Conservation (phyloP, 352 stramenopile species). For the Phytopythium kandeliae region DNA sequence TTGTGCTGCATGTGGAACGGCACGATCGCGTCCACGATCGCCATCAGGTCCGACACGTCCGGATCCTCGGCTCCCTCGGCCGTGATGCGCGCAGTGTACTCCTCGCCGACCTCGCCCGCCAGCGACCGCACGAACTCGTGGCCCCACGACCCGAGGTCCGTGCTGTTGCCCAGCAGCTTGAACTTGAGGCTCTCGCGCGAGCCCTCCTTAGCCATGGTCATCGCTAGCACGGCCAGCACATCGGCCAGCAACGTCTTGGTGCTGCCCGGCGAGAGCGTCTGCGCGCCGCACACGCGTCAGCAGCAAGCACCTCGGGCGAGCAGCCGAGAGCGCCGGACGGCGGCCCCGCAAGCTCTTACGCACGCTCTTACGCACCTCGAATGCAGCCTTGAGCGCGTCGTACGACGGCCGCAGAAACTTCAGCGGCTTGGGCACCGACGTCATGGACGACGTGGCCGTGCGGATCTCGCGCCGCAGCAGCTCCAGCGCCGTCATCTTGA, state of each 20-base stretch:
- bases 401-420: conserved; percentile 99
- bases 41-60: conserved; percentile 90
- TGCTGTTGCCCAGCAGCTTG: conserved; percentile 90
- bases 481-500: conserved; percentile 91
- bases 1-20: conserved; percentile 99
- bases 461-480: conserved; percentile 96
- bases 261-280: conserved; percentile 37
- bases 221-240: conserved; percentile 93
- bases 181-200: conserved; percentile 84
- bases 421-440: conserved; percentile 98
- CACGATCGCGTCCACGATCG: conserved; percentile 98
- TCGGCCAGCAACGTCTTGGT: conserved; percentile 84
- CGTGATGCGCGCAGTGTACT: conserved; percentile 78
- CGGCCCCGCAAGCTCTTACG: too few relatives aligned
- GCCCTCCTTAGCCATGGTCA: conserved; percentile 97
- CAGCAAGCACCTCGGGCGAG: too few relatives aligned
- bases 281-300: background rate
- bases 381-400: conserved; percentile 86
- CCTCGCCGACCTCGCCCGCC: conserved; percentile 96
- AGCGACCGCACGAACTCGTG: conserved; percentile 98
- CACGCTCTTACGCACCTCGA: conserved; percentile 44
- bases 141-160: conserved; percentile 94
- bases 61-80: conserved; percentile 40
- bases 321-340: too few relatives aligned
- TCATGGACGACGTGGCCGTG: conserved; percentile 98